phyloP scores from a whole-genome alignment of 768 basidiomycete genomes.

The Termitomyces sp. region DNA sequence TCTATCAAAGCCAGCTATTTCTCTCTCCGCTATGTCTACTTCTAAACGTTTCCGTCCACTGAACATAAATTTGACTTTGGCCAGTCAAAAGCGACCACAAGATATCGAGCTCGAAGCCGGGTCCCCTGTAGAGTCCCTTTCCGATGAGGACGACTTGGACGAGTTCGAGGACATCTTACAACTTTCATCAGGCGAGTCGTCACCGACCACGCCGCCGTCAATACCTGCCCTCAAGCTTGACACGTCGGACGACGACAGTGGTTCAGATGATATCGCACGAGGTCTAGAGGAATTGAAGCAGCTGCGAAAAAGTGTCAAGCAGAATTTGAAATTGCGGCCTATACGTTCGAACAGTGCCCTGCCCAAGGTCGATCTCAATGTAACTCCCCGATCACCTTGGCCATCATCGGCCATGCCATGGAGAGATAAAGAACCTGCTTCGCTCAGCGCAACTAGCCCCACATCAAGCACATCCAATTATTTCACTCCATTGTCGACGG shows the following conservation, averaged over 20 bases:
- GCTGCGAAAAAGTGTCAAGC: slow-evolving; percentile 65
- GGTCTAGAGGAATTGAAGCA: slow-evolving; percentile 65
- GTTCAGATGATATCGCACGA: slow-evolving; percentile 58
- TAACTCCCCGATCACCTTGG: slow-evolving; percentile 22
- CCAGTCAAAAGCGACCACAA: slow-evolving; percentile 26
- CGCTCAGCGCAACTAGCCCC: slow-evolving; percentile 38
- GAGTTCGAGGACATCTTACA: slow-evolving; percentile 35
- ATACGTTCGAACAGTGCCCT: slow-evolving; percentile 56
- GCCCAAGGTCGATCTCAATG: slow-evolving; percentile 36
- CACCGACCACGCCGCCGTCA: slow-evolving; percentile 24
- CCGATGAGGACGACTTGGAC: slow-evolving; percentile 26
- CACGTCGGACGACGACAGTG: slow-evolving; percentile 29
- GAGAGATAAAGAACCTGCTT: slow-evolving; percentile 23
- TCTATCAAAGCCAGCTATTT: slow-evolving; percentile 1
- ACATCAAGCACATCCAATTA: slow-evolving; percentile 40
- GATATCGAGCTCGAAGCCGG: slow-evolving; percentile 32
- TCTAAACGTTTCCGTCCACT: slow-evolving; percentile 45
- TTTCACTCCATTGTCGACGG: slow-evolving; percentile 44
- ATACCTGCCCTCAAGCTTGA: slow-evolving; percentile 26
- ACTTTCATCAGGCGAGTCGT: slow-evolving; percentile 33
- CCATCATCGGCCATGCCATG: slow-evolving; percentile 15
- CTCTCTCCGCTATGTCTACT: slow-evolving; percentile 15
- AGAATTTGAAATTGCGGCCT: slow-evolving; percentile 75
- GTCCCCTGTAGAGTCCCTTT: slow-evolving; percentile 27
- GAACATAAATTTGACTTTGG: slow-evolving; percentile 39